Conservation (phyloP, 768 basidiomycete species). For the Tricholoma terreum region DNA sequence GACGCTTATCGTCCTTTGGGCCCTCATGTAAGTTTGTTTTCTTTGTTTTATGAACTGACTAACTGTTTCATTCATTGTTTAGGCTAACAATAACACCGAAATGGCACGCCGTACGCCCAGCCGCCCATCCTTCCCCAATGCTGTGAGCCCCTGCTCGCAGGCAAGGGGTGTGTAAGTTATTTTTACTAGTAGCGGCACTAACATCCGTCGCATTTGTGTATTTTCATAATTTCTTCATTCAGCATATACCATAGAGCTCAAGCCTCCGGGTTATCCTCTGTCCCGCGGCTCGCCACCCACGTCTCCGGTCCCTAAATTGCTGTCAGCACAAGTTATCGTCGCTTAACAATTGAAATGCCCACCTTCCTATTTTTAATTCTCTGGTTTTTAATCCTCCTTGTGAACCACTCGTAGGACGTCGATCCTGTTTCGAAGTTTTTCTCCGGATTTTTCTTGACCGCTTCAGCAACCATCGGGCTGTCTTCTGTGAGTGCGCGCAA, state of each 20-base stretch:
- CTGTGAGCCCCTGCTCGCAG: no score
- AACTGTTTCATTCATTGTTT: no score
- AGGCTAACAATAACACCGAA: no score
- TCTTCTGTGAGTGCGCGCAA: slow-evolving; percentile 51
- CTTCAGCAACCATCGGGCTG: slow-evolving; percentile 48
- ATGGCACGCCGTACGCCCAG: no score
- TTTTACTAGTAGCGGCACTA: no score
- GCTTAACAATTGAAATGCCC: slow-evolving; percentile 5
- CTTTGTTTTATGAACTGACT: no score
- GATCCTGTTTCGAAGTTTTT: slow-evolving; percentile 33
- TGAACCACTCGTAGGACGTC: slow-evolving; percentile 44
- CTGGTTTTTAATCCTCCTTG: slow-evolving; percentile 42
- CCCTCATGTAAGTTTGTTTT: no score
- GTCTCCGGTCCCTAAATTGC: slow-evolving; percentile 39
- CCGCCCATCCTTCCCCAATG: no score
- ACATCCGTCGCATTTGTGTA: no score
- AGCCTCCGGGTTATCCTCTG: slow-evolving; percentile 22
- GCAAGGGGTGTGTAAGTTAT: no score
- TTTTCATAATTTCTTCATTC: no score
- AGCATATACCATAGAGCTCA: neutral
- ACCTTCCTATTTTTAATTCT: slow-evolving; percentile 43
- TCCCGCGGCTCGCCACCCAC: slow-evolving; percentile 46
- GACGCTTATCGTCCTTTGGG: no score
- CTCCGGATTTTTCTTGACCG: slow-evolving; percentile 35
- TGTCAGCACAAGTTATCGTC: neutral